Conservation (phyloP, 140 eudicot genomes). For the Erigeron philadelphicus region DNA sequence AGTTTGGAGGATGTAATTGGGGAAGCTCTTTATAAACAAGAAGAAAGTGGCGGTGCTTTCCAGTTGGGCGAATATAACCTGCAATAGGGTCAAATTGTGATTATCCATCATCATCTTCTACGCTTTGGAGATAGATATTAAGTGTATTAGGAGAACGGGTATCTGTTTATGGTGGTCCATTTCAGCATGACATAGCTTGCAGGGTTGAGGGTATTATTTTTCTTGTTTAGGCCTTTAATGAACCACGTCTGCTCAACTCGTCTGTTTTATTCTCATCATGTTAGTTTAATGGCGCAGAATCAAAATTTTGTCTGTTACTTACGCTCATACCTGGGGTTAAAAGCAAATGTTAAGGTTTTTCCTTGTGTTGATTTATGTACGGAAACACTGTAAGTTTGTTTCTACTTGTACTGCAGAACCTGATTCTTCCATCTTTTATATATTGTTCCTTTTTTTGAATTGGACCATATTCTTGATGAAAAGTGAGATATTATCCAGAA, state of each 20-base stretch:
- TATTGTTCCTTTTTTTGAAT: conserved; percentile 14
- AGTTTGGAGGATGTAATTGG: conserved; percentile 29
- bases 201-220: background rate
- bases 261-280: background rate
- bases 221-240: background rate
- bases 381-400: conserved; percentile 10
- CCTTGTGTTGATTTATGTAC: conserved; percentile 10
- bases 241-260: background rate
- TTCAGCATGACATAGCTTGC: background rate
- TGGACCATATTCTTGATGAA: conserved; percentile 31
- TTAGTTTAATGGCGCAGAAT: background rate
- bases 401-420: conserved; percentile 24
- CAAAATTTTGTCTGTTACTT: background rate
- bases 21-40: conserved; percentile 33
- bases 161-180: conserved; percentile 9
- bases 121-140: conserved; percentile 21
- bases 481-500: conserved; percentile 24
- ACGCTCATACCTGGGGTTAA: conserved; percentile 4
- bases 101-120: conserved; percentile 22
- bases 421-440: conserved; percentile 30
- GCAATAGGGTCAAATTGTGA: conserved; percentile 27
- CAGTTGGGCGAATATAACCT: conserved; percentile 32
- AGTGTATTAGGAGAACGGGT: conserved; percentile 20
- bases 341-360: background rate
- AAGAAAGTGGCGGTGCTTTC: conserved; percentile 31